Base-by-base conservation (phyloP, 129 eudicot species). In the Erigeron canadensis region DNA sequence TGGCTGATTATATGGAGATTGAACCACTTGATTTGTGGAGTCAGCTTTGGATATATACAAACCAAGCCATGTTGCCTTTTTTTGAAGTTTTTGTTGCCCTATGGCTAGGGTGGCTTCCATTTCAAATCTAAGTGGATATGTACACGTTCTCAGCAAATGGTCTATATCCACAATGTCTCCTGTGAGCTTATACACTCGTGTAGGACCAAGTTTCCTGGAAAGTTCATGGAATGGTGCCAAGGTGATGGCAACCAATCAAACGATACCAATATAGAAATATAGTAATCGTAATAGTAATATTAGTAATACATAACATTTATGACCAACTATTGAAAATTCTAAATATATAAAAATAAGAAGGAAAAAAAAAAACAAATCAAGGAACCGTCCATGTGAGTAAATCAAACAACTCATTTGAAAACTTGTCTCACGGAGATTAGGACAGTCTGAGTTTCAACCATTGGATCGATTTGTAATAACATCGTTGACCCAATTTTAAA, bases 21-120 rank as follows among this genome's bases (percentile, higher is more conserved):
- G 73, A 67, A 28, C 74, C 48, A 56, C 67, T 59, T 48, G 75
- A 34, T 45, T 38, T 68, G 28, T 60, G 28, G 64, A 42, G 62
- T 69, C 71, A 69, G 47, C 56, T 69, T 77, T 57, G 60, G 62
- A 54, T 18, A 38, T 63, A 39, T 48, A 39, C 67, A 44, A 57
- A 22, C 15, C 15, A 61, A 43, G 54, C 8, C 21, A 41, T 65
- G n/a, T 11, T 17, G 9, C 9, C 3, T 19, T 57, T 56, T 34
- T 58, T 16, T 4, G 70, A 46, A 65, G 53, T 65, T 18, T 65
- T 65, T 53, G 18, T 18, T 57, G 41, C 22, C 40, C 55, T 9
- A 21, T 12, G 7, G 11, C 23, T 53, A n/a, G 23, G 58, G 58
- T 21, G 5, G 58, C n/a, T 53, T 53, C 22, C 21, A 28, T 28